phyloP scores from a whole-genome alignment of 2,329 filamentous ascomycete species.

The Arthrobotrys entomopaga region DNA sequence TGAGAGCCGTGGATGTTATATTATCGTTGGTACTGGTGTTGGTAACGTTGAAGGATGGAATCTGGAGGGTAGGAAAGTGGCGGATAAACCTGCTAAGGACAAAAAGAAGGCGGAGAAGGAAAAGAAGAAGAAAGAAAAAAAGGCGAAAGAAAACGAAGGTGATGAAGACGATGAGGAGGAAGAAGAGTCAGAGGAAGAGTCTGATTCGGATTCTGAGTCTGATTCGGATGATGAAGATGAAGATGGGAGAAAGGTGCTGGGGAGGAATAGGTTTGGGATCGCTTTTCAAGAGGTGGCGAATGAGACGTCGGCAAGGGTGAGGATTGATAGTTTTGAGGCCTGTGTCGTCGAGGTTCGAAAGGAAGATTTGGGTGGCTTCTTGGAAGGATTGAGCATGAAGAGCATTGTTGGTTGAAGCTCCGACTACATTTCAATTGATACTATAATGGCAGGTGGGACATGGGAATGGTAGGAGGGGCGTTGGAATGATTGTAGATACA shows the following conservation, averaged over 20 bases:
- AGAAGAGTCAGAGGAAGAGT: conserved; percentile 64
- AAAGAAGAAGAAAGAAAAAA: conserved; percentile 70
- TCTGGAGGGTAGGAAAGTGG: conserved; percentile 72
- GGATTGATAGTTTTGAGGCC: conserved; percentile 96
- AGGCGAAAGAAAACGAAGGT: conserved; percentile 70
- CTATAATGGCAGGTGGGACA: conserved; percentile 5
- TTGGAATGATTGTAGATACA: conserved; percentile 14
- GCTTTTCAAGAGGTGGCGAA: conserved; percentile 95
- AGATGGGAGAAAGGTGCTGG: conserved; percentile 73
- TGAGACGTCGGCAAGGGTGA: conserved; percentile 86
- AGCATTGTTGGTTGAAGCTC: conserved; percentile 71
- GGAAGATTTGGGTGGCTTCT: conserved; percentile 88
- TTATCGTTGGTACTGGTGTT: conserved; percentile 86
- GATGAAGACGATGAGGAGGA: conserved; percentile 66
- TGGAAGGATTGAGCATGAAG: conserved; percentile 92
- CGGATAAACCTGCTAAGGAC: conserved; percentile 72
- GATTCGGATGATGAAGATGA: conserved; percentile 67
- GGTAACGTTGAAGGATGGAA: conserved; percentile 79
- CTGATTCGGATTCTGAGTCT: conserved; percentile 64
- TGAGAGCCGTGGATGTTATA: conserved; percentile 84
- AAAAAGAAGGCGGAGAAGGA: conserved; percentile 72
- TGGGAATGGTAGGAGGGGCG: conserved; percentile 11
- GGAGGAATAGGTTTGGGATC: conserved; percentile 88
- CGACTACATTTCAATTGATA: not conserved
- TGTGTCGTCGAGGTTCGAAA: conserved; percentile 98